phyloP scores from a whole-genome alignment of 2,329 filamentous ascomycete species.

The Lachnellula arida region DNA sequence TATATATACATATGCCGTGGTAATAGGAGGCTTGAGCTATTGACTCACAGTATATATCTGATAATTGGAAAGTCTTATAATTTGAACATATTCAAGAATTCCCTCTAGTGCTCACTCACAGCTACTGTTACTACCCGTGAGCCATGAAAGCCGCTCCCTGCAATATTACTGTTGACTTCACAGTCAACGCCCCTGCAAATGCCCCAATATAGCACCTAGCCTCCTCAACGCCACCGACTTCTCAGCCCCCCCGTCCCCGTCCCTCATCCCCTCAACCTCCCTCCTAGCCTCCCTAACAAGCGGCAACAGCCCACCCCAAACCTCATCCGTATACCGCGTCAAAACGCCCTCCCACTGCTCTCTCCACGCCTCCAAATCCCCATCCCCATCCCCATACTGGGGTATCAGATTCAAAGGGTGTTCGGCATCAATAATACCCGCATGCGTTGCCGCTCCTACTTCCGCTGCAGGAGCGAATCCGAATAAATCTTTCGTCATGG shows the following conservation, averaged over 20 bases:
- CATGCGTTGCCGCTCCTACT: slow-evolving; percentile 5
- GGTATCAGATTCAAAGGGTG: slow-evolving; percentile 26
- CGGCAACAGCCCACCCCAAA: slow-evolving; percentile 60
- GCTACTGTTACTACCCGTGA: no score
- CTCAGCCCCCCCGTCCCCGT: background rate
- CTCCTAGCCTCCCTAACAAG: slow-evolving; percentile 51
- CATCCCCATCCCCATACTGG: background rate
- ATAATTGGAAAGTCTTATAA: no score
- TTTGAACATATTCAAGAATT: no score
- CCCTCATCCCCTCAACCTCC: slow-evolving; percentile 46
- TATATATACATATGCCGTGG: no score
- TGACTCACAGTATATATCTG: no score
- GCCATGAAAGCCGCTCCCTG: background rate
- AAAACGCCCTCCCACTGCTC: slow-evolving; percentile 53
- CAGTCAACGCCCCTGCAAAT: slow-evolving; percentile 15
- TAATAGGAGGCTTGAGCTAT: no score
- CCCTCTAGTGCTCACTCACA: no score
- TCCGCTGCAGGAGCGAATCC: slow-evolving; percentile 9
- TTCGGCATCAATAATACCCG: slow-evolving; percentile 6
- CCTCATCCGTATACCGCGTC: slow-evolving; percentile 56
- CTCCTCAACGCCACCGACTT: slow-evolving; percentile 18
- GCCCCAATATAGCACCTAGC: slow-evolving; percentile 21
- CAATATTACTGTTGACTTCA: background rate
- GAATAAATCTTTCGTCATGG: slow-evolving; percentile 25
- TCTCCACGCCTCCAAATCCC: slow-evolving; percentile 40